Evolutionary conservation across 1,139 yeast genomes (phyloP).

Genomic region (Geotrichum klebahnii): DNA sequence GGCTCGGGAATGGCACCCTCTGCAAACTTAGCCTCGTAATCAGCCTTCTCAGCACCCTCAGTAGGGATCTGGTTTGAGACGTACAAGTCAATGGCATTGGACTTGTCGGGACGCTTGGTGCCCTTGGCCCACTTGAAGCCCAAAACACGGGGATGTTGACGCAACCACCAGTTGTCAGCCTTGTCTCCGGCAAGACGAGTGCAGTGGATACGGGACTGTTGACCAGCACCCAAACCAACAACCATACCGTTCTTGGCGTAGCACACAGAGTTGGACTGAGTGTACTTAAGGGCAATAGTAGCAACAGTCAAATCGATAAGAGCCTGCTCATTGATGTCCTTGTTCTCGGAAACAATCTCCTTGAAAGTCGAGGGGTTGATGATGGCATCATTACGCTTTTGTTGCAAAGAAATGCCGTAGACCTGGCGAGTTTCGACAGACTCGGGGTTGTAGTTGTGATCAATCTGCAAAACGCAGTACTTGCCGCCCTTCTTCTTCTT

Average conservation of each 20-base stretch:
- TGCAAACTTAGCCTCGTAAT: slow-evolving; percentile 78
- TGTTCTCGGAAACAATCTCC: slow-evolving; percentile 85
- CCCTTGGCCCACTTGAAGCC: slow-evolving; percentile 97
- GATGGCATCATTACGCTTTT: slow-evolving; percentile 95
- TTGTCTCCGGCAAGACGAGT: slow-evolving; percentile 98
- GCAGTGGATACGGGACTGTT: slow-evolving; percentile 98
- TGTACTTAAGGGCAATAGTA: slow-evolving; percentile 92
- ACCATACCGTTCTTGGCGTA: slow-evolving; percentile 99
- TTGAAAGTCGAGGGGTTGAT: slow-evolving; percentile 83
- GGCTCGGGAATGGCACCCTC: slow-evolving; percentile 81
- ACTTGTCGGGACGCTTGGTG: slow-evolving; percentile 96
- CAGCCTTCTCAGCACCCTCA: slow-evolving; percentile 86
- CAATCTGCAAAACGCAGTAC: slow-evolving; percentile 92
- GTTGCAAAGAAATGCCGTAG: slow-evolving; percentile 90
- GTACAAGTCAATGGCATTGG: slow-evolving; percentile 91
- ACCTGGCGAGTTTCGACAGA: slow-evolving; percentile 86
- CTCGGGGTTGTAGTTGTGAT: slow-evolving; percentile 87
- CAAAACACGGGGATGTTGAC: slow-evolving; percentile 93
- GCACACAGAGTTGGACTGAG: slow-evolving; percentile 97
- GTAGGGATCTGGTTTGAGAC: slow-evolving; percentile 90
- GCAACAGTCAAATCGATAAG: slow-evolving; percentile 91
- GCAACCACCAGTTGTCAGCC: slow-evolving; percentile 99
- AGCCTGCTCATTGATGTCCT: slow-evolving; percentile 85
- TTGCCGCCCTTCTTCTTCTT: slow-evolving; percentile 94
- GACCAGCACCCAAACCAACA: slow-evolving; percentile 97